Base-by-base conservation (phyloP, 2,329 filamentous ascomycete species). In the Aspergillus proliferans region DNA sequence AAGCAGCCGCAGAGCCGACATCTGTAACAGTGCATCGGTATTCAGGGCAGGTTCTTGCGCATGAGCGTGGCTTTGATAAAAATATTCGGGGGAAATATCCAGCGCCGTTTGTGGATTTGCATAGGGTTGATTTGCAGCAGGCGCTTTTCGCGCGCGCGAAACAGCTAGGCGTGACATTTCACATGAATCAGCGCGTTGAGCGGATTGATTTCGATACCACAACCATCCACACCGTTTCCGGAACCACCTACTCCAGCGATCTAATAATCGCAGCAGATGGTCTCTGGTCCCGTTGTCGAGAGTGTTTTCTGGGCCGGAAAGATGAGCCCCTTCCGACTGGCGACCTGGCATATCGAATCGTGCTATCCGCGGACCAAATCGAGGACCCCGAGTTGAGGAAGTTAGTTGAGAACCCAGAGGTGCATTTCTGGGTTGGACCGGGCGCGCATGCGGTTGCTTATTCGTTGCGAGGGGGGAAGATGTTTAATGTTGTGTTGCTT, bases 401-500 rank as follows among this genome's bases (percentile, higher is more conserved):
- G 0, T 79, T 79, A 68, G 76, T 86, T 1, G 61, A 70, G 6
- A 75, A 76, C 0, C 76, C 78, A 0, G 68, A 71, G 1, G 74
- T 77, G 9, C 74, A 82, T 54, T 82, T 84, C 59, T 87, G 84
- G 84, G 71, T 83, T 7, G 84, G 84, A 0, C 80, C 83, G 0
- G 72, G 73, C 1, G 72, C 78, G 1, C 83, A 87, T 57, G 81
- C 76, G 0, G 80, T 86, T 0, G 78, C 76, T 0, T 87, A 87
- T 62, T 65, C 63, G 0, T 60, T 87, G 45, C 73, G 81, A 1
- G 75, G 70, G 0, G 82, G 82, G 0, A 68, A 70, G 0, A 76
- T 83, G 71, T 84, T 80, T 54, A 87, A 87, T 49, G 74, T 88
- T 4, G 84, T 87, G 0, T 67, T 87, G 1, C 67, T 86, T 1